Percentiles rank a stretch among this genome's conserved stretches.
These are phyloP conservation scores for Apophysomyces variabilis DNA, from an alignment of 371 early-diverging fungal genomes.

Conservation along the genomic window DNA sequence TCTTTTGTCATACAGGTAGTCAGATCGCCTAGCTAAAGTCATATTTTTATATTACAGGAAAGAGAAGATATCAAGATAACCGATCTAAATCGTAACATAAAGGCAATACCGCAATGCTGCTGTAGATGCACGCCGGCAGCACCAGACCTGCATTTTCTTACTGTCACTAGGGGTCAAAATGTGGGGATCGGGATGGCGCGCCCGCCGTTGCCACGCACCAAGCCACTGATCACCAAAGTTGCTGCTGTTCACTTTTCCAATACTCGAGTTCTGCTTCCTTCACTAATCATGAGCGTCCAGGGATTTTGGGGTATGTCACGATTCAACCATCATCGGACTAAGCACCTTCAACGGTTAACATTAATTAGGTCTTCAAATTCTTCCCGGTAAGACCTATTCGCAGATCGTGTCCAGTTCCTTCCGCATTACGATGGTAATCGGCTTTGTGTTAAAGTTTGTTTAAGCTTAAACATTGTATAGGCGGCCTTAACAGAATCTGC, in stretches of 20 bases:
- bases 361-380: slow-evolving; percentile 53
- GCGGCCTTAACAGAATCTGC: slow-evolving; percentile 65
- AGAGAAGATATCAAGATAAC: no score
- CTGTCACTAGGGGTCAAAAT: no score
- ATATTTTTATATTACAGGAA: no score
- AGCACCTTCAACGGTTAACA: background rate
- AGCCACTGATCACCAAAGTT: background rate
- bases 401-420: slow-evolving; percentile 76
- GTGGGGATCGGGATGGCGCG: no score
- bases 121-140: no score
- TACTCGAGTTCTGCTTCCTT: background rate
- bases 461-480: slow-evolving; percentile 34
- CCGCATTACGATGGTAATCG: slow-evolving; percentile 69
- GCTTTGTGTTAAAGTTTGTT: background rate
- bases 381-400: slow-evolving; percentile 66
- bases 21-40: no score
- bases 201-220: background rate
- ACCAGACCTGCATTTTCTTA: no score
- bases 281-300: slow-evolving; percentile 21
- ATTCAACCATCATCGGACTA: background rate
- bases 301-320: slow-evolving; percentile 26
- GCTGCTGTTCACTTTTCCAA: background rate
- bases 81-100: no score
- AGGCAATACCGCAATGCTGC: no score
- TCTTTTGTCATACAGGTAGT: no score